Evolutionary conservation across 192 early-diverging fungal species (phyloP), one percentile per base, ranked within the genome.

Genomic region (Entomortierella parvispora): DNA sequence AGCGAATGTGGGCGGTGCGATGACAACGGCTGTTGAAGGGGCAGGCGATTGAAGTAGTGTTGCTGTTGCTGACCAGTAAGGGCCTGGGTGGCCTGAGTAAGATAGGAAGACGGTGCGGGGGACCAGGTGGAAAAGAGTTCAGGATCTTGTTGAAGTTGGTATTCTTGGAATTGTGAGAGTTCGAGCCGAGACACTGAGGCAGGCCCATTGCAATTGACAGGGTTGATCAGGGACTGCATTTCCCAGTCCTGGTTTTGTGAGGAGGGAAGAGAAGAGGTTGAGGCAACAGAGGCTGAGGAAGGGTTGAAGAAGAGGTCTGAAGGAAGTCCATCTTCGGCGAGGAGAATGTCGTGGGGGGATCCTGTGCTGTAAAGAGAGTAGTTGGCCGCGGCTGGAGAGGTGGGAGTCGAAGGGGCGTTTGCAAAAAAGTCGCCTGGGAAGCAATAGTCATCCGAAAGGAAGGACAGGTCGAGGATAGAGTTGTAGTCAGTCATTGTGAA

Each of bases 371-470:
- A 72, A 11, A 72, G 56, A 1, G 70, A 72, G 47, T 56, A 47
- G 31, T 54, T 45, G 29, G 55, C 12, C 10, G 66, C 18, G 33
- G 56, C 2, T 6, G 33, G n/a, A 5, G 47, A 40, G 12, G 46
- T n/a, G 15, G 54, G n/a, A 14, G 47, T 17, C 9, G 56, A 18
- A 26, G 66, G 17, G 0, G 49, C 15, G 23, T 58, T 42, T 2
- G 54, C 26, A 8, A 45, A 18, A 59, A 71, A 47, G 33, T 71
- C 69, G 18, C 62, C 50, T 26, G 69, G 69, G 69, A 71, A 71
- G 69, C 61, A 63, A 54, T 71, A 71, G 37, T 71, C 69, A 15
- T 71, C 69, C 3, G 69, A 71, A 59, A 72, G 70, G 34, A 63
- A 72, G 5, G 70, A 61, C 70, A 72, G 59, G 59, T 72, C 70